phyloP scores from a whole-genome alignment of 768 basidiomycete genomes.

The Exsudoporus frostii region DNA sequence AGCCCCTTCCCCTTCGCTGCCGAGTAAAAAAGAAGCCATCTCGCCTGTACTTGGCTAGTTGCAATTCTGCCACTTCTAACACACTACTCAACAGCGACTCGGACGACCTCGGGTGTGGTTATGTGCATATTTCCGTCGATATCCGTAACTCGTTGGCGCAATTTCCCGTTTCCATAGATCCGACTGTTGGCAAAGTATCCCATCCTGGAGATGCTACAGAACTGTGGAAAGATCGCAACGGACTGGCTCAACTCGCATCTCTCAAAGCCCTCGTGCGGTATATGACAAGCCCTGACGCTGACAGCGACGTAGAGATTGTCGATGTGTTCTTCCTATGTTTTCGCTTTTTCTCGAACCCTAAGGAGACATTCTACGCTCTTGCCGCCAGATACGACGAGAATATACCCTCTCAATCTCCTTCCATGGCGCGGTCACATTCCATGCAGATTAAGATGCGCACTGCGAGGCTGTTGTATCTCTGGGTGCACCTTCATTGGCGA shows the following conservation, averaged over 20 bases:
- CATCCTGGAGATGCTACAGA: slow-evolving; percentile 31
- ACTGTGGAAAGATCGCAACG: slow-evolving; percentile 26
- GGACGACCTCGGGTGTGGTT: slow-evolving; percentile 16
- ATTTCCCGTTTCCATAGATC: slow-evolving; percentile 26
- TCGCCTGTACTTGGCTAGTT: neutral
- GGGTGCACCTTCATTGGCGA: slow-evolving; percentile 72
- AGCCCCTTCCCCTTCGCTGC: slow-evolving; percentile 14
- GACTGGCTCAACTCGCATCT: slow-evolving; percentile 34
- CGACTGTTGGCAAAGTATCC: slow-evolving; percentile 28
- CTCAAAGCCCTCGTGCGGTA: slow-evolving; percentile 44
- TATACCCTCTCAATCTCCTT: slow-evolving; percentile 14
- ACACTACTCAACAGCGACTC: slow-evolving; percentile 18
- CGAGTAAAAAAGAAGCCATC: slow-evolving; percentile 6
- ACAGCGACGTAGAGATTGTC: slow-evolving; percentile 42
- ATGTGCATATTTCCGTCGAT: slow-evolving; percentile 23
- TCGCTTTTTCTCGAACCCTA: slow-evolving; percentile 59
- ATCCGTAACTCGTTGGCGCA: slow-evolving; percentile 27
- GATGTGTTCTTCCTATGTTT: slow-evolving; percentile 69
- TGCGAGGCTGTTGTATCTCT: slow-evolving; percentile 58
- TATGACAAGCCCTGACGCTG: slow-evolving; percentile 41
- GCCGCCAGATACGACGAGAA: slow-evolving; percentile 48
- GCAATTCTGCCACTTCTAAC: slow-evolving; percentile 15
- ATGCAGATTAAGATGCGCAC: slow-evolving; percentile 55
- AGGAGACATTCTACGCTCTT: slow-evolving; percentile 42
- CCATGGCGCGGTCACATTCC: slow-evolving; percentile 41